phyloP scores from a whole-genome alignment of 176 grass and related monocot genomes.

The Secale cereale region DNA sequence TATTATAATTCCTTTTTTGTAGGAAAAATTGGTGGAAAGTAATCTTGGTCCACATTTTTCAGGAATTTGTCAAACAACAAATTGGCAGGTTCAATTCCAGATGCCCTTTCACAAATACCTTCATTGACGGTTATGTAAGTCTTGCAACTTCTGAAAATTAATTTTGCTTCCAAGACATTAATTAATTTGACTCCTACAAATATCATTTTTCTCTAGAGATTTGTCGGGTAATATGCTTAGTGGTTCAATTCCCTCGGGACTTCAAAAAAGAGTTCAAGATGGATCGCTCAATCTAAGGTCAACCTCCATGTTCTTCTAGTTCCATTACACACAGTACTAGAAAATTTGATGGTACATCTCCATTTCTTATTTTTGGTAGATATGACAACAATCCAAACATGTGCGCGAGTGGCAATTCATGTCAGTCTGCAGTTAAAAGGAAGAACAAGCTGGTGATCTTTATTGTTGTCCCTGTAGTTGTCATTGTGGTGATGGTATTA shows the following conservation, averaged over 20 bases:
- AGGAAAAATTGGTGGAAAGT: neutral
- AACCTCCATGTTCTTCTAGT: neutral
- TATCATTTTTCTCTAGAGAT: constrained; percentile 27
- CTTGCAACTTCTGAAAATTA: neutral
- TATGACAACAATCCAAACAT: constrained; percentile 47
- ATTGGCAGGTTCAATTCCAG: constrained; percentile 55
- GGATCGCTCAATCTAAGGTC: constrained; percentile 50
- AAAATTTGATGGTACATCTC: neutral
- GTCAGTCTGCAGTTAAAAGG: neutral
- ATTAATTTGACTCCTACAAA: neutral
- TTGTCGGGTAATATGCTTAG: constrained; percentile 44
- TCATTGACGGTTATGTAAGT: constrained; percentile 53
- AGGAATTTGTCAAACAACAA: constrained; percentile 65
- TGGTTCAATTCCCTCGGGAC: constrained; percentile 39
- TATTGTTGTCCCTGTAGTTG: constrained; percentile 26
- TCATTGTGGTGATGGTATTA: constrained; percentile 17
- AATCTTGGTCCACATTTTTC: neutral
- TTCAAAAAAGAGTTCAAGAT: constrained; percentile 38
- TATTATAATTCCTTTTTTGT: neutral
- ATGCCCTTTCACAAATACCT: constrained; percentile 35
- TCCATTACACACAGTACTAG: neutral
- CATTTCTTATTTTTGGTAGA: constrained; percentile 13
- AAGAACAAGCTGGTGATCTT: constrained; percentile 38
- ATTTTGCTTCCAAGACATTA: neutral
- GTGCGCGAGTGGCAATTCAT: constrained; percentile 29